Evolutionary conservation across 495 filamentous ascomycete genomes (phyloP), one percentile per base, ranked within the genome.

Genomic region (Penicillium taxi): DNA sequence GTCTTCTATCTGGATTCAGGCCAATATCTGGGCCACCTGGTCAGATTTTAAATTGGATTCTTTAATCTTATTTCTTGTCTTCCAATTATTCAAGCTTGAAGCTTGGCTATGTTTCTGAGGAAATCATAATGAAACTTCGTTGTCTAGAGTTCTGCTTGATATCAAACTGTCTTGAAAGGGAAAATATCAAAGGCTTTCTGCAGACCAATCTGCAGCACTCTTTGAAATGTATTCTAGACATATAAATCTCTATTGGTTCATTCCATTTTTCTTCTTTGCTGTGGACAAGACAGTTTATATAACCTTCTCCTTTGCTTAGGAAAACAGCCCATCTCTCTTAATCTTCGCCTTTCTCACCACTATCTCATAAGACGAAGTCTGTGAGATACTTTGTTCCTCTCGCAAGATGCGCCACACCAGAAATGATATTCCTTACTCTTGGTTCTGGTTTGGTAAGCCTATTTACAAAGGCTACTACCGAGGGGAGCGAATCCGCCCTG

Each of bases 401-500:
- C 35, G n/a, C 15, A 38, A 13, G 2, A 31, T 26, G 20, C 9
- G n/a, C 5, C 28, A 28, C 12, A 9, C 14, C 28, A 39, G 29
- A 29, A 27, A 17, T 9, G 23, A 45, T 12, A 32, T 32, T 5
- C 43, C 32, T 32, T 37, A 33, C 13, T 31, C 8, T 12, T 28
- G 32, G 25, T 56, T 52, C 39, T 56, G 46, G 50, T 22, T 40
- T 14, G 50, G 50, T 33, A 48, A 53, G 25, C 27, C 52, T 12
- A 35, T 53, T 21, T 45, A 39, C 16, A 32, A 28, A 41, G 46
- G 42, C n/a, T 22, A 38, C 3, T 16, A 14, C 12, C 31, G 32
- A 6, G 37, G 32, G 14, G 43, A 41, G 18, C 32, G 21, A 16
- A 28, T 37, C 26, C 15, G 24, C 4, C 31, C 39, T 9, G 30